Conservation (phyloP, 2,329 filamentous ascomycete genomes). For the Periglandula ipomoeae region DNA sequence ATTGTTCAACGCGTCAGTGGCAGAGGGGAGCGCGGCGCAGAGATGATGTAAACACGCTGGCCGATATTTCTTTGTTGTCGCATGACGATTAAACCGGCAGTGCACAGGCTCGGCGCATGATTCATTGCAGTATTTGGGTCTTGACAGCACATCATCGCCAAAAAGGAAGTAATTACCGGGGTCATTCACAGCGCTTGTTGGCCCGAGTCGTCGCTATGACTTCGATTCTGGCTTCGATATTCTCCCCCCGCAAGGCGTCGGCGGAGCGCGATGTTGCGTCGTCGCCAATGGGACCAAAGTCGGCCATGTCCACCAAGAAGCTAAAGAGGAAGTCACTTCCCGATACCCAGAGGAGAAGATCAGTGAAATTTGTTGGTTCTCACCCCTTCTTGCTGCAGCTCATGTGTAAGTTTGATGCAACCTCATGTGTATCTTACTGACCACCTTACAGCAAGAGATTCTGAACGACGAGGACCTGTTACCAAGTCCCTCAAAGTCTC, state of each 20-base stretch:
- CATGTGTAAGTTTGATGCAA: not conserved
- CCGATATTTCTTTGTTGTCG: not conserved
- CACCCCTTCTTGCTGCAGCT: not conserved
- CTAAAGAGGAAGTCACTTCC: conserved; percentile 1
- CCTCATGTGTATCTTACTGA: not conserved
- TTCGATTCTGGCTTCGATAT: conserved; percentile 2
- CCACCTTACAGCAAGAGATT: not conserved
- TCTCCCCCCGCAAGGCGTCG: conserved; percentile 4
- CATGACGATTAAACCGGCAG: not conserved
- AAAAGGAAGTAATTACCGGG: not conserved
- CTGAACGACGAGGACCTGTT: not conserved
- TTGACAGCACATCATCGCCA: not conserved
- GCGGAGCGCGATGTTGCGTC: not conserved
- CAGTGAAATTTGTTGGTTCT: conserved; percentile 1
- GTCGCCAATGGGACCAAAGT: conserved; percentile 1
- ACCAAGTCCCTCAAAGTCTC: not conserved
- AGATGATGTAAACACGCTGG: not conserved
- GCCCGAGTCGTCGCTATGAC: conserved; percentile 3
- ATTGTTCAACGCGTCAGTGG: not conserved
- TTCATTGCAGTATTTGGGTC: no score
- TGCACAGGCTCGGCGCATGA: no score
- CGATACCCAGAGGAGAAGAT: not conserved
- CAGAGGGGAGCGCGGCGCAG: not conserved
- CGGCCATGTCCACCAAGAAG: not conserved
- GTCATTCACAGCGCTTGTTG: not conserved